Conservation (phyloP, 208 protist genomes). For the Jaenimonas drosophilae region DNA sequence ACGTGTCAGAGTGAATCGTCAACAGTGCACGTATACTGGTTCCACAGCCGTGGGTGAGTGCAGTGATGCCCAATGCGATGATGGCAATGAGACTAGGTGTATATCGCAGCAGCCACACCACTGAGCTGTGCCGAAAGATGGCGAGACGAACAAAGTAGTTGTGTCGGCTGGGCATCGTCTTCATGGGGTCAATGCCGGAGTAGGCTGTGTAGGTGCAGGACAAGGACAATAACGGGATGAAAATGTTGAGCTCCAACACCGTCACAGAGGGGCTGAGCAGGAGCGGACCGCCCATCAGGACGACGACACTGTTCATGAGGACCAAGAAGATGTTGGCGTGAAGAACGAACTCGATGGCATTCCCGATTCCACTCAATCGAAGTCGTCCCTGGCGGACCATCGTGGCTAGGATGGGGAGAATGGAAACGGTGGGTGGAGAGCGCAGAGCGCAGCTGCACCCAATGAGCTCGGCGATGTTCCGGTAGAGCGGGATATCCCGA, state of each 20-base stretch:
- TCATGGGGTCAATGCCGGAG: conserved; percentile 73
- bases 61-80: conserved; percentile 61
- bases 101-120: conserved; percentile 79
- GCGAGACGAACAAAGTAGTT: conserved; percentile 81
- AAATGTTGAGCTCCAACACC: conserved; percentile 74
- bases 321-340: conserved; percentile 75
- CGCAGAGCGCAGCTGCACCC: conserved; percentile 70
- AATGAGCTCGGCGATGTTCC: conserved; percentile 80
- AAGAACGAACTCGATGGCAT: conserved; percentile 74
- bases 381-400: conserved; percentile 75
- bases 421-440: conserved; percentile 55
- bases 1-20: conserved; percentile 20
- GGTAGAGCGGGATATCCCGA: conserved; percentile 65
- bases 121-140: conserved; percentile 64
- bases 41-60: conserved; percentile 24
- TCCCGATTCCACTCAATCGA: conserved; percentile 74
- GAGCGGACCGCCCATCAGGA: conserved; percentile 49
- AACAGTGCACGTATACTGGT: conserved; percentile 20
- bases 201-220: conserved; percentile 82
- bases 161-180: conserved; percentile 68
- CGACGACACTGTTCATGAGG: conserved; percentile 39
- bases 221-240: conserved; percentile 71
- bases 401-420: conserved; percentile 74
- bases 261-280: conserved; percentile 57
- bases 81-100: conserved; percentile 50